Conservation (phyloP, 2,329 filamentous ascomycete species). For the Neocatenulostroma microsporum region DNA sequence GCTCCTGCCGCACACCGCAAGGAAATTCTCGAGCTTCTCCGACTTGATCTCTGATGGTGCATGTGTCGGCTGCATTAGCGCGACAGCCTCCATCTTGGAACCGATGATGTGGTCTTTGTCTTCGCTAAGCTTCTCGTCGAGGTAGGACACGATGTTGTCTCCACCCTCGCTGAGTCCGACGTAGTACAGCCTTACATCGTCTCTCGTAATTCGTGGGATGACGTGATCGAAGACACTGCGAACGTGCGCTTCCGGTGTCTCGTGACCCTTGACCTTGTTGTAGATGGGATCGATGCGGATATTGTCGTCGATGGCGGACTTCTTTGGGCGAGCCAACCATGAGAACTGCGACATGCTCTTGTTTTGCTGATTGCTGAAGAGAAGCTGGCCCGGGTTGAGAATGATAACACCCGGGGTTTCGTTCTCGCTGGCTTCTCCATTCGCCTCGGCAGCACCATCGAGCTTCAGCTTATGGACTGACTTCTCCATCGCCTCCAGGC, state of each 20-base stretch:
- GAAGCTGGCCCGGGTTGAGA: slow-evolving; percentile 67
- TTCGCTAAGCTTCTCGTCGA: slow-evolving; percentile 15
- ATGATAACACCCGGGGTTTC: slow-evolving; percentile 60
- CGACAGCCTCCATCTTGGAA: slow-evolving; percentile 14
- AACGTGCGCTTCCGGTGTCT: slow-evolving; percentile 54
- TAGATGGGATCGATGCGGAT: slow-evolving; percentile 44
- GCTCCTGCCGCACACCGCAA: slow-evolving; percentile 7
- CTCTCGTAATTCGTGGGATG: slow-evolving; percentile 41
- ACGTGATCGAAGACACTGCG: slow-evolving; percentile 58
- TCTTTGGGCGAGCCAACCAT: slow-evolving; percentile 53
- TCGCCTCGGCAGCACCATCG: slow-evolving; percentile 1
- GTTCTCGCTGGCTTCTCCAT: slow-evolving; percentile 1
- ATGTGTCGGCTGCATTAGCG: slow-evolving; percentile 17
- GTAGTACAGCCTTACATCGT: slow-evolving; percentile 54
- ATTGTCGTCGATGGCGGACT: slow-evolving; percentile 50
- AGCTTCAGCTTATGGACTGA: slow-evolving; percentile 3
- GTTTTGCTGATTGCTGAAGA: slow-evolving; percentile 62
- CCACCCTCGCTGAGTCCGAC: slow-evolving; percentile 64
- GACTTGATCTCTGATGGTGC: slow-evolving; percentile 8
- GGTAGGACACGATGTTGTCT: slow-evolving; percentile 28
- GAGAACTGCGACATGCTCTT: slow-evolving; percentile 52
- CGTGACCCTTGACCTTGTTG: slow-evolving; percentile 57
- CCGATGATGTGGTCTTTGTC: slow-evolving; percentile 9
- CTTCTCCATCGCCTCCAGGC: background rate
- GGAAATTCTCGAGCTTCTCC: slow-evolving; percentile 9